phyloP scores from a whole-genome alignment of 495 filamentous ascomycete species.

The Tricharina praecox region DNA sequence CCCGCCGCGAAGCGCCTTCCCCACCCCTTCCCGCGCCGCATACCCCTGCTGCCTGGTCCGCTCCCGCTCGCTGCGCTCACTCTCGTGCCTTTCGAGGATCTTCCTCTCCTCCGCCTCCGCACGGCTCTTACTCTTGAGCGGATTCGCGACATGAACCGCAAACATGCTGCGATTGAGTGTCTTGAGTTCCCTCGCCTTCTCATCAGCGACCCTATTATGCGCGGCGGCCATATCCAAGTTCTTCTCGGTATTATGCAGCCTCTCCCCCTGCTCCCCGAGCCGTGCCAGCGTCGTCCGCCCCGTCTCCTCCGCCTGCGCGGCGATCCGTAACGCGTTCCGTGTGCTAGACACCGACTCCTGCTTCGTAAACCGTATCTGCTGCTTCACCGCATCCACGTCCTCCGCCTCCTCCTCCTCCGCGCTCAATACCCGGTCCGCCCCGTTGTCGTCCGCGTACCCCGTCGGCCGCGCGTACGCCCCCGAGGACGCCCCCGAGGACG shows the following conservation, averaged over 20 bases:
- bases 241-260: conserved; percentile 59
- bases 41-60: conserved; percentile 47
- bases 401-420: conserved; percentile 55
- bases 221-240: conserved; percentile 52
- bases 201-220: conserved; percentile 52
- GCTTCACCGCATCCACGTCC: conserved; percentile 48
- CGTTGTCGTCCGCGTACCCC: no score
- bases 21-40: conserved; percentile 39
- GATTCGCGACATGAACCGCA: conserved; percentile 57
- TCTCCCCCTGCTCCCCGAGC: conserved; percentile 57
- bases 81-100: conserved; percentile 43
- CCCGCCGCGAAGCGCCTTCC: conserved; percentile 42
- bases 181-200: conserved; percentile 59
- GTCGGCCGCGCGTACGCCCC: no score
- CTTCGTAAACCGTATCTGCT: conserved; percentile 59
- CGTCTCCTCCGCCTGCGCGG: conserved; percentile 53
- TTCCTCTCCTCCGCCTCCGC: conserved; percentile 42
- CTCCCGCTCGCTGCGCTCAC: conserved; percentile 50
- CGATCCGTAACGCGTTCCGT: conserved; percentile 48
- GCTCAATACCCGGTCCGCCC: conserved; percentile 49
- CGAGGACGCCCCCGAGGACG: no score
- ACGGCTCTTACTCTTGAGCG: conserved; percentile 44
- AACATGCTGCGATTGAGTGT: conserved; percentile 70
- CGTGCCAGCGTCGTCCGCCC: conserved; percentile 49
- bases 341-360: conserved; percentile 56